phyloP scores from a whole-genome alignment of 495 filamentous ascomycete species.

The Penicillium taxi region DNA sequence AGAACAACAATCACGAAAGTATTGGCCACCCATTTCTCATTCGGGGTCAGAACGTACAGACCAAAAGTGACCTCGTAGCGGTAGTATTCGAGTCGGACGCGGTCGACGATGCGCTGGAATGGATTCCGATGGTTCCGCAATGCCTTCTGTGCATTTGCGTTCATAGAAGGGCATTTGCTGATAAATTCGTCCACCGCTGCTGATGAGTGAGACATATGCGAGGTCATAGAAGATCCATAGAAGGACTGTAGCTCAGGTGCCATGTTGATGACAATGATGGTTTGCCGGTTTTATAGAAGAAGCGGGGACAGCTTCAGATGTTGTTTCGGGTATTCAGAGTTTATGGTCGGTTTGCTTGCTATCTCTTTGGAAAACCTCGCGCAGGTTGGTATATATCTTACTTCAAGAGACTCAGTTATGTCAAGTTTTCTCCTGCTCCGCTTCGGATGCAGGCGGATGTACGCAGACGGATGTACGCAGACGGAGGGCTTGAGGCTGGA shows the following conservation, averaged over 20 bases:
- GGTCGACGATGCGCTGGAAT: conserved; percentile 36
- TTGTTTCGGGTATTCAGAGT: not conserved
- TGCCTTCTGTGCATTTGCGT: conserved; percentile 7
- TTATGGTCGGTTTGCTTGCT: not conserved
- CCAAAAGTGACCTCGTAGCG: conserved; percentile 71
- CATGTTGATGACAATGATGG: conserved; percentile 12
- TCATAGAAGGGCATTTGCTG: conserved; percentile 31
- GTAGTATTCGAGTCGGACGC: conserved; percentile 59
- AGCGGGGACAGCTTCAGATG: not conserved
- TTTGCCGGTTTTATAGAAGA: conserved; percentile 3
- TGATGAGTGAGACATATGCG: conserved; percentile 27
- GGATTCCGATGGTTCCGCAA: conserved; percentile 17
- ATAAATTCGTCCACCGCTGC: conserved; percentile 32
- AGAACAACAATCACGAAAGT: conserved; percentile 33
- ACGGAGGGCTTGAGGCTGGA: no score
- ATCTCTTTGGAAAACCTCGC: not conserved
- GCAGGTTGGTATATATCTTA: no score
- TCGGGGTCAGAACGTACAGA: conserved; percentile 64
- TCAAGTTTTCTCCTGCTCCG: conserved; percentile 3
- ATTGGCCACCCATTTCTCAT: conserved; percentile 63
- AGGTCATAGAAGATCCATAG: conserved; percentile 28
- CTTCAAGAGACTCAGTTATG: no score
- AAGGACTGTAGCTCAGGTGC: conserved; percentile 34
- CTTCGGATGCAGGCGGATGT: conserved; percentile 13
- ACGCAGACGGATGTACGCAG: no score